Evolutionary conservation across 208 protist species (phyloP).

Genomic region (Willaertia magna): DNA sequence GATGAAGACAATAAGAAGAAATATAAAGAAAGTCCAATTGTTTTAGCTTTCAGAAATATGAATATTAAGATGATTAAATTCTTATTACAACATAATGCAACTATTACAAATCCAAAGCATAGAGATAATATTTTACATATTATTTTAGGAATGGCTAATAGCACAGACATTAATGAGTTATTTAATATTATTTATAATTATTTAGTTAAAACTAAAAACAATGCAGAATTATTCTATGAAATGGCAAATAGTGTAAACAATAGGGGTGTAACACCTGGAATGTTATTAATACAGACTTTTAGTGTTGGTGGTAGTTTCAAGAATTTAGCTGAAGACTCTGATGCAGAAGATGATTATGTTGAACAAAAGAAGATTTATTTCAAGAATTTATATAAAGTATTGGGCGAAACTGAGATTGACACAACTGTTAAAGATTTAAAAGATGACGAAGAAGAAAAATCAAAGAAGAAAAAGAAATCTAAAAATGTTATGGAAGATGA

Average conservation of each 20-base stretch:
- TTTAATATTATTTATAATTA: neutral
- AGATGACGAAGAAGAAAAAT: no score
- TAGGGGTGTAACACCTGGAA: neutral
- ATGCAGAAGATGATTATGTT: neutral
- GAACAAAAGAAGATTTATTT: neutral
- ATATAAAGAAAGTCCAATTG: neutral
- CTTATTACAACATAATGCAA: neutral
- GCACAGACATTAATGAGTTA: neutral
- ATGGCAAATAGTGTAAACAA: neutral
- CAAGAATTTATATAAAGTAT: neutral
- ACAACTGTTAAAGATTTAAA: no score
- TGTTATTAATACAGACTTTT: neutral
- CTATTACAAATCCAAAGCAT: neutral
- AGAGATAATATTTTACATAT: neutral
- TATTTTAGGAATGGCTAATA: neutral
- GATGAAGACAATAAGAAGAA: neutral
- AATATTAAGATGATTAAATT: slow-evolving; percentile 1
- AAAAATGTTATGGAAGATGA: neutral
- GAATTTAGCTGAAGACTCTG: neutral
- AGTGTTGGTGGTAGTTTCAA: neutral
- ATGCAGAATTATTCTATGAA: neutral
- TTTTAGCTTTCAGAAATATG: neutral
- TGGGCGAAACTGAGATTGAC: neutral
- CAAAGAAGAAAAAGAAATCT: neutral
- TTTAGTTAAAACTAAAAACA: neutral